Conservation (phyloP, 768 basidiomycete species). For the Rhodotorula sphaerocarpa region DNA sequence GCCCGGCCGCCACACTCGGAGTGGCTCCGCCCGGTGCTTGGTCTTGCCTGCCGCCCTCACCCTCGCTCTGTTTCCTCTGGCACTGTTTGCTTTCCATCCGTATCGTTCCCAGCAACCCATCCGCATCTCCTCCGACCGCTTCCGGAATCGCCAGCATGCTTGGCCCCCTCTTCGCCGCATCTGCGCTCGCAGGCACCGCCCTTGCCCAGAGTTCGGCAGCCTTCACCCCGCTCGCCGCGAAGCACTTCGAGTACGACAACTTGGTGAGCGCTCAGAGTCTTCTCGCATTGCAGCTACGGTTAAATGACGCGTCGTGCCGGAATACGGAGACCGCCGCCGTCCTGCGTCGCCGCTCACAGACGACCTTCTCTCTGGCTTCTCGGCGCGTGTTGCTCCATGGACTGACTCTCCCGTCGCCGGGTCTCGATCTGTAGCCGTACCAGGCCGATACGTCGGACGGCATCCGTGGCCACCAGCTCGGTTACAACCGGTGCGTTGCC, state of each 20-base stretch:
- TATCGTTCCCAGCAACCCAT: not conserved
- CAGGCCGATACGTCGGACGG: conserved; percentile 49
- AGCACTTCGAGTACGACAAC: conserved; percentile 28
- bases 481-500: conserved; percentile 50
- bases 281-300: not conserved
- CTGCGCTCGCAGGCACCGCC: conserved; percentile 9
- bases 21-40: too few relatives aligned
- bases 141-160: conserved; percentile 20
- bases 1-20: too few relatives aligned
- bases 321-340: too few relatives aligned
- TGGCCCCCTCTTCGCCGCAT: conserved; percentile 10
- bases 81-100: too few relatives aligned
- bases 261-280: conserved; percentile 19
- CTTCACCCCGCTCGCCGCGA: conserved; percentile 29
- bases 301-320: too few relatives aligned
- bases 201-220: conserved; percentile 20
- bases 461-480: conserved; percentile 54
- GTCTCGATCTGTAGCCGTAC: conserved; percentile 50
- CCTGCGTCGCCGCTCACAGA: too few relatives aligned
- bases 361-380: too few relatives aligned
- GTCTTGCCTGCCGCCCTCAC: not conserved
- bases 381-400: not conserved
- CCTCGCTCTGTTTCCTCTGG: not conserved
- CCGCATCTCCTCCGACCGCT: not conserved
- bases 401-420: not conserved